phyloP scores from a whole-genome alignment of 345 rosid species.

The Dimocarpus longan region DNA sequence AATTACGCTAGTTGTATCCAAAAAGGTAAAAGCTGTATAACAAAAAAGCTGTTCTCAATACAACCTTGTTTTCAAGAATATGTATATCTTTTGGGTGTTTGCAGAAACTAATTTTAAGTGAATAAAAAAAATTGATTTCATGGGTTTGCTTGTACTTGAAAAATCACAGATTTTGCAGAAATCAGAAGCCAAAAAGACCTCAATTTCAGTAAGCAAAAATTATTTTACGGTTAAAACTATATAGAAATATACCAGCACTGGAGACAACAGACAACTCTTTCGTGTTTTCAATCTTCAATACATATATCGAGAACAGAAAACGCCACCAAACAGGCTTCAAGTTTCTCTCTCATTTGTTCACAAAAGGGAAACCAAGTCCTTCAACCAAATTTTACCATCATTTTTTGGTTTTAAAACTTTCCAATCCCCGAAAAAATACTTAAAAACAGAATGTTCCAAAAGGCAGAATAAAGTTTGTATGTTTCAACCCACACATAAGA shows the following conservation, averaged over 20 bases:
- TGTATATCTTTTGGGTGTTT: neutral
- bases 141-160: neutral
- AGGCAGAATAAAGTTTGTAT: neutral
- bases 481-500: neutral
- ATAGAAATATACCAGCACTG: neutral
- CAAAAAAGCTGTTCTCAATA: neutral
- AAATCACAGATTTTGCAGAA: too few species aligned
- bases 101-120: neutral
- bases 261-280: neutral
- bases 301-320: neutral
- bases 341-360: neutral
- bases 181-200: neutral
- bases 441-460: neutral
- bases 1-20: neutral
- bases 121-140: neutral
- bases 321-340: neutral
- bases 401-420: neutral
- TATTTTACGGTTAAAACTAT: neutral
- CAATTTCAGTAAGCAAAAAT: neutral
- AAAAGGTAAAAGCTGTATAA: neutral
- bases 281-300: neutral
- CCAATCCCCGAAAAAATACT: neutral
- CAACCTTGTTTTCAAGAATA: neutral
- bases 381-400: neutral
- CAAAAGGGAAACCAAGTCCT: too few species aligned